Evolutionary conservation across 164 flowering plant species (phyloP), one percentile per base, ranked within the genome.

Genomic region (Umbellularia californica): DNA sequence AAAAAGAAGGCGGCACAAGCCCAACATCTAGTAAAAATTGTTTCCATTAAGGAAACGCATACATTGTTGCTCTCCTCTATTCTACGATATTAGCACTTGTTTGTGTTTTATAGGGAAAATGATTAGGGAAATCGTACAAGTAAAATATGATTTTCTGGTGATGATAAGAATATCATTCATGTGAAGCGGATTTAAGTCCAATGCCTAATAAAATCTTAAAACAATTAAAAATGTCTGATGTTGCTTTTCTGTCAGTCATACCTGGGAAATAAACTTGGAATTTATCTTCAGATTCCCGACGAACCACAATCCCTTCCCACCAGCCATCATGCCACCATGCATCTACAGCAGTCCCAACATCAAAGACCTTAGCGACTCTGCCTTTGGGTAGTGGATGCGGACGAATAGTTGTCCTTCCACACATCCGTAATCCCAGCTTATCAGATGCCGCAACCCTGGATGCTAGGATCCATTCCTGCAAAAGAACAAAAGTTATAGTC

Each of bases 281-380:
- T 58, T 74, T 79, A 33, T 84, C 88, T 17, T 83, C 81, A 11
- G 85, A 69, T 71, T 84, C 89, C 65, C 81, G 86, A 72, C 72
- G 74, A 51, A 90, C 72, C 19, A 94, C 90, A 69, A 92, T 83
- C 51, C 98, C 98, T 82, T 94, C 98, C 98, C 98, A 91, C 98
- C 98, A 94, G 1, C 92, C 96, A 82, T 90, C 94, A 81, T 86
- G 78, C 92, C 88, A 78, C 95, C 98, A 89, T 2, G 79, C 98
- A 79, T 94, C 98, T 58, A 94, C 97, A 72, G 82, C 65, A 19
- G 85, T 70, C 4, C 98, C 98, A 73, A 87, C 79, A 74, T 80
- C 85, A 60, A 81, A 52, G 41, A 58, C 84, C 80, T 75, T 76
- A 3, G 83, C 70, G 58, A 75, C 80, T 27, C 51, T 76, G 35